phyloP scores from a whole-genome alignment of 148 eudicot genomes.

The Amaranthus palmeri region DNA sequence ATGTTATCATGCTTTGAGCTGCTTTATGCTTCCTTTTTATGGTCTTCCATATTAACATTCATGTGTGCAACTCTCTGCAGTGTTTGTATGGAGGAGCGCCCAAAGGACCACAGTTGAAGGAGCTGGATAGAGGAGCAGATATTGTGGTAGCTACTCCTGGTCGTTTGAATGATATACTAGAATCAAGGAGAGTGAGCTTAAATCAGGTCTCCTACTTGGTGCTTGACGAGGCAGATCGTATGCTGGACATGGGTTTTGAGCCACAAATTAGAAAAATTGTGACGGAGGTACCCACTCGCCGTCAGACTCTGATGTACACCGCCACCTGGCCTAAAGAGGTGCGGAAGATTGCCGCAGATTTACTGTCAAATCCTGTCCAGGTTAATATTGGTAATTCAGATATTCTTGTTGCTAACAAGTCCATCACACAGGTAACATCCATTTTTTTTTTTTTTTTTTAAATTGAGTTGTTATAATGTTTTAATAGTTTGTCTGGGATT shows the following conservation, averaged over 20 bases:
- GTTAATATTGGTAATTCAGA: conserved; percentile 94
- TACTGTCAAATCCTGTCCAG: conserved; percentile 75
- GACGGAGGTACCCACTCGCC: conserved; percentile 74
- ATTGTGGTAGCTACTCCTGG: conserved; percentile 99
- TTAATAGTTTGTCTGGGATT: no score
- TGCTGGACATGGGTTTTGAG: conserved; percentile 99
- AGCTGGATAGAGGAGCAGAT: conserved; percentile 73
- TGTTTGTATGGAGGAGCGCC: conserved; percentile 99
- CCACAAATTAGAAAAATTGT: conserved; percentile 95
- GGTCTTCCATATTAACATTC: neutral
- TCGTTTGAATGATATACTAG: conserved; percentile 91
- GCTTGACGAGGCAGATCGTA: conserved; percentile 96
- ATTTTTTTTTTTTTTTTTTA: neutral
- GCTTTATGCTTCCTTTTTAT: neutral
- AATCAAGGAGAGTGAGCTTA: conserved; percentile 69
- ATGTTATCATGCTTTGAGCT: neutral
- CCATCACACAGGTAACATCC: conserved; percentile 73
- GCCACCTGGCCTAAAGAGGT: conserved; percentile 99
- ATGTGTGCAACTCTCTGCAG: conserved; percentile 32
- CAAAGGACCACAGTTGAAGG: conserved; percentile 84
- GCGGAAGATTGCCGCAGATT: conserved; percentile 86
- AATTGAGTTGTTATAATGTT: neutral
- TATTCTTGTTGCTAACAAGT: conserved; percentile 91
- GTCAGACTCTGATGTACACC: conserved; percentile 96
- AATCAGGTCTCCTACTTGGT: conserved; percentile 89